phyloP scores from a whole-genome alignment of 306 rosid genomes.

The Delonix regia region DNA sequence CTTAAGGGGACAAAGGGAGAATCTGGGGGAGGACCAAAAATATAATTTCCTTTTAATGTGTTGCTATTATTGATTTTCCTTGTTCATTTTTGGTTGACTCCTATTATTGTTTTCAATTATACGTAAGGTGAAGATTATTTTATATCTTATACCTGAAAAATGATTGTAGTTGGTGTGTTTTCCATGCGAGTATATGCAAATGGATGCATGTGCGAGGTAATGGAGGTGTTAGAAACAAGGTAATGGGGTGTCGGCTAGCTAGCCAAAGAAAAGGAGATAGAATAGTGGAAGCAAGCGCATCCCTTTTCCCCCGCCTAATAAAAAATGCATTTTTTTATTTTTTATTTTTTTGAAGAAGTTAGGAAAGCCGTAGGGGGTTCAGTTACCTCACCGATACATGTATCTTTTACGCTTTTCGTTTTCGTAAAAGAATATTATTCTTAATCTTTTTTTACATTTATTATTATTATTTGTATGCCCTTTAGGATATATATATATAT shows the following conservation, averaged over 20 bases:
- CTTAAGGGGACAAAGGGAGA: conserved; percentile 30
- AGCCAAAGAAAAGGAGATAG: conserved; percentile 38
- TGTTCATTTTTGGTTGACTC: no score
- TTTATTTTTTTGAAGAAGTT: not conserved
- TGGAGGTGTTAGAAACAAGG: conserved; percentile 43
- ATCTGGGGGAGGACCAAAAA: conserved; percentile 32
- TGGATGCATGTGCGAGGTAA: conserved; percentile 58
- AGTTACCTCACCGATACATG: not conserved
- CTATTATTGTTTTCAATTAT: not conserved
- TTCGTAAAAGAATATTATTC: not conserved
- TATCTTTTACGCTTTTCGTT: no score
- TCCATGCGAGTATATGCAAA: conserved; percentile 16
- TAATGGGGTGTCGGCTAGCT: conserved; percentile 62
- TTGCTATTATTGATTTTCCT: not conserved
- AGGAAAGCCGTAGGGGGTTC: not conserved
- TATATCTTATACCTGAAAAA: not conserved
- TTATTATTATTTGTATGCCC: no score
- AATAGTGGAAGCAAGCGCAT: not conserved
- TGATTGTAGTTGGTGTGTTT: not conserved
- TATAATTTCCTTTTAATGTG: not conserved
- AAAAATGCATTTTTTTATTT: not conserved
- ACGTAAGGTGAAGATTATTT: not conserved
- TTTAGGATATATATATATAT: no score
- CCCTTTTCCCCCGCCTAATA: no score
- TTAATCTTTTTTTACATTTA: no score